Percentiles rank a stretch among this genome's conserved stretches.
Conservation (phyloP, 2,329 filamentous ascomycete species). For the Diaporthe sp. region DNA sequence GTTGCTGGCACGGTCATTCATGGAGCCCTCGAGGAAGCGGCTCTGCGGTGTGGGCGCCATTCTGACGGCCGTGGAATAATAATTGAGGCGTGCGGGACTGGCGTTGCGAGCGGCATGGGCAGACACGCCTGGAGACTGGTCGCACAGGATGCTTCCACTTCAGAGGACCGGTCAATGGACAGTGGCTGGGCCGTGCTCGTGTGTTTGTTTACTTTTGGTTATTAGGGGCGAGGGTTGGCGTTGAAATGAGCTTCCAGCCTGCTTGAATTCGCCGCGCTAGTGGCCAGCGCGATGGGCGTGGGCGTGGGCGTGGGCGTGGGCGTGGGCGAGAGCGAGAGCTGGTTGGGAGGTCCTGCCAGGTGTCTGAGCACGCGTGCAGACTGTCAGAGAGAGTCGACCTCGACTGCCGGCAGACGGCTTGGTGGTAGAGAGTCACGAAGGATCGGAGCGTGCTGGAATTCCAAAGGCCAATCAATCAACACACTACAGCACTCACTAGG, state of each 20-base stretch:
- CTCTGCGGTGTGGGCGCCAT: conserved; percentile 47
- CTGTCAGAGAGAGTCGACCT: neutral
- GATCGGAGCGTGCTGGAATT: neutral
- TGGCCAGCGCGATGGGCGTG: conserved; percentile 15
- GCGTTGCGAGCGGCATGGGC: conserved; percentile 1
- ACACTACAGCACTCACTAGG: neutral
- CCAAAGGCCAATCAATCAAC: conserved; percentile 10
- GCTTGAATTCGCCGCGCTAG: neutral
- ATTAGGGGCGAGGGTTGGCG: neutral
- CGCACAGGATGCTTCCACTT: neutral
- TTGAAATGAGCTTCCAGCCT: conserved; percentile 5
- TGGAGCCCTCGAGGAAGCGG: conserved; percentile 82
- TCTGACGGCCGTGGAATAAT: conserved; percentile 26
- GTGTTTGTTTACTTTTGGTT: conserved; percentile 1
- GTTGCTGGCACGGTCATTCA: conserved; percentile 82
- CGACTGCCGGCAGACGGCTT: neutral
- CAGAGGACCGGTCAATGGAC: neutral
- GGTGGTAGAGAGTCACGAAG: neutral
- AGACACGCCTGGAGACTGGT: neutral
- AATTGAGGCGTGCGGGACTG: conserved; percentile 15
- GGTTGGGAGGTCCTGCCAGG: neutral
- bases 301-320: no score
- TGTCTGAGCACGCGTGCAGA: neutral
- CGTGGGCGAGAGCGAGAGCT: neutral
- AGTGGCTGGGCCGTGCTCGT: conserved; percentile 3